A percentile compares a stretch with the other conserved stretches of the same genome.
Conservation (phyloP, 108 stramenopile species). For the Mediolabrus comicus region DNA sequence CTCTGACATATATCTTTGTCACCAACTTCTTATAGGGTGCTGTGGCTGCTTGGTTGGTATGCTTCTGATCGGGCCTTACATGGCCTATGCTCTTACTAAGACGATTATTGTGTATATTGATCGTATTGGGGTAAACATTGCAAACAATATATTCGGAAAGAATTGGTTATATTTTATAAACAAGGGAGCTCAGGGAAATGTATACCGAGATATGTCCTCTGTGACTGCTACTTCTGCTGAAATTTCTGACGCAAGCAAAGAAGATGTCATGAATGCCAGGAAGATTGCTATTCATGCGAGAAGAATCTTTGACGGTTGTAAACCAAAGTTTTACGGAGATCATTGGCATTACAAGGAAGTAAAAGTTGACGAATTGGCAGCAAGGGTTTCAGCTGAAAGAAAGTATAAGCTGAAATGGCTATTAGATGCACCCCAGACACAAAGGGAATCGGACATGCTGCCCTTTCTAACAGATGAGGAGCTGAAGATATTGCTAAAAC, state of each 20-base stretch:
- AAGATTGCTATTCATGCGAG: constrained; percentile 35
- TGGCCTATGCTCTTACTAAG: constrained; percentile 19
- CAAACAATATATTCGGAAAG: constrained; percentile 43
- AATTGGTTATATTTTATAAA: constrained; percentile 50
- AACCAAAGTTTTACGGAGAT: constrained; percentile 21
- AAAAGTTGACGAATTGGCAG: constrained; percentile 6
- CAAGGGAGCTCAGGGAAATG: constrained; percentile 11
- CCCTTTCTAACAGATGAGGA: constrained; percentile 5
- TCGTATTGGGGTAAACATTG: constrained; percentile 30
- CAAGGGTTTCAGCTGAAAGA: neutral
- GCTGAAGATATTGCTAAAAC: constrained; percentile 6
- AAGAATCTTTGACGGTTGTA: constrained; percentile 29
- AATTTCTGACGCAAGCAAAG: constrained; percentile 12
- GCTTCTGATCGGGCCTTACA: constrained; percentile 35
- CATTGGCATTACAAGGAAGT: constrained; percentile 48
- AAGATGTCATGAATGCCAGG: constrained; percentile 19
- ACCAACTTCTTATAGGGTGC: constrained; percentile 10
- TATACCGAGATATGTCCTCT: constrained; percentile 29
- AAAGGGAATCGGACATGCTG: neutral
- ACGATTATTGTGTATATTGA: constrained; percentile 47
- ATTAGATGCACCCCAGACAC: neutral
- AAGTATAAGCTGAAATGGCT: constrained; percentile 11
- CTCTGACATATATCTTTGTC: neutral
- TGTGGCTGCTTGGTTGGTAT: constrained; percentile 60
- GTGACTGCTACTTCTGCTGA: constrained; percentile 8